phyloP scores from a whole-genome alignment of 257 asterid genomes.

The Echium plantagineum region DNA sequence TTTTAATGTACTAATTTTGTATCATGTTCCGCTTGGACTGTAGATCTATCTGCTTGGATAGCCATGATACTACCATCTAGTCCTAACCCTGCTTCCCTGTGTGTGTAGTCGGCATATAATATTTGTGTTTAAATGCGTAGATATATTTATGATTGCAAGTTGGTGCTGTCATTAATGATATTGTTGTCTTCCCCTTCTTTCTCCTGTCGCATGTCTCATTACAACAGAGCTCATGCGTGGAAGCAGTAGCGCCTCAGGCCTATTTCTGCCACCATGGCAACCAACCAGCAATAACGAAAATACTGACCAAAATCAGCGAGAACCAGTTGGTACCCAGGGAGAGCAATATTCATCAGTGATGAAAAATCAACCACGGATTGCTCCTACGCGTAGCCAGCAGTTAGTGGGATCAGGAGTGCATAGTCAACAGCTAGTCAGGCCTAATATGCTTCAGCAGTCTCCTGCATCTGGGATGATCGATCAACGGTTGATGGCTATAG shows the following conservation, averaged over 20 bases:
- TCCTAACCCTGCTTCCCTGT: too few species aligned
- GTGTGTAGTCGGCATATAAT: too few species aligned
- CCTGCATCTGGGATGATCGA: slow-evolving; percentile 20
- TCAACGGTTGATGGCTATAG: slow-evolving; percentile 31
- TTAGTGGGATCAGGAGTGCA: slow-evolving; percentile 21
- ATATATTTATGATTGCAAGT: not conserved
- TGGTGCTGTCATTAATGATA: not conserved
- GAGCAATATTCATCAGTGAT: slow-evolving; percentile 33
- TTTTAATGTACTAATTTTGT: too few species aligned
- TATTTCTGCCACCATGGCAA: slow-evolving; percentile 50
- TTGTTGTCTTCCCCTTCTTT: not conserved
- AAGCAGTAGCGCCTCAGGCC: slow-evolving; percentile 31
- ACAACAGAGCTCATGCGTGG: slow-evolving; percentile 41
- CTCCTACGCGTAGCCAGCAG: slow-evolving; percentile 20
- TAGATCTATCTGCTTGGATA: too few species aligned
- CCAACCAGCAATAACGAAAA: slow-evolving; percentile 41
- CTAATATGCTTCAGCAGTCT: not conserved
- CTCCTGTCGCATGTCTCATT: not conserved
- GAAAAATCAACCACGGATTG: slow-evolving; percentile 22
- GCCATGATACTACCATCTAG: too few species aligned
- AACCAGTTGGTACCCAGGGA: slow-evolving; percentile 22
- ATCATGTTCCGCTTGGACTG: not conserved
- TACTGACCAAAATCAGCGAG: slow-evolving; percentile 37
- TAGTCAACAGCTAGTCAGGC: slow-evolving; percentile 16
- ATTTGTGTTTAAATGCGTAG: not conserved